Percentiles rank a stretch among this genome's conserved stretches.
phyloP scores from a whole-genome alignment of 2,329 filamentous ascomycete genomes.

The Thelonectria olida region DNA sequence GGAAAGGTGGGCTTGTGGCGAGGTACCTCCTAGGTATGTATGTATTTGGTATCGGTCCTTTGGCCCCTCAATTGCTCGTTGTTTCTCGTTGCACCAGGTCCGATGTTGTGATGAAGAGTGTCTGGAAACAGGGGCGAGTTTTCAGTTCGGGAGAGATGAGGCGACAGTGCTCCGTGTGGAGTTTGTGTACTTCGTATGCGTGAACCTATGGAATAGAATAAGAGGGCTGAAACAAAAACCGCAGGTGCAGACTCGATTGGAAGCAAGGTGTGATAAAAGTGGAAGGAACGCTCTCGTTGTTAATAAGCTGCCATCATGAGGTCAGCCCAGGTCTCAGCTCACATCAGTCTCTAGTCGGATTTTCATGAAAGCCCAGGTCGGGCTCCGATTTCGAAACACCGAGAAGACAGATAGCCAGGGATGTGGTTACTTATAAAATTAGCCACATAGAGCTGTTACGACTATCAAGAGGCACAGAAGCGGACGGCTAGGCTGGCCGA shows the following conservation, averaged over 20 bases:
- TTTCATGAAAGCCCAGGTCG: neutral
- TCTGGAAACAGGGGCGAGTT: neutral
- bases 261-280: neutral
- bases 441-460: too few relatives aligned
- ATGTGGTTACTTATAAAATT: constrained; percentile 13
- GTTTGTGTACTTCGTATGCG: too few relatives aligned
- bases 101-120: neutral
- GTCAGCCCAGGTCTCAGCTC: constrained; percentile 14
- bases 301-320: constrained; percentile 12
- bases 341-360: neutral
- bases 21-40: neutral
- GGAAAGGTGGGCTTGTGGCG: neutral
- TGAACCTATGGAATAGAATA: neutral
- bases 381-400: neutral
- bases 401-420: neutral
- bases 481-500: neutral
- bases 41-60: constrained; percentile 9
- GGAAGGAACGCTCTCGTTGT: neutral
- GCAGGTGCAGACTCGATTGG: neutral
- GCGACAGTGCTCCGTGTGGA: too few relatives aligned
- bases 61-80: neutral
- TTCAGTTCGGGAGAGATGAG: too few relatives aligned
- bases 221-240: neutral
- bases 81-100: neutral
- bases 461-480: neutral